Percentiles rank a stretch among this genome's conserved stretches.
phyloP scores from a whole-genome alignment of 2,329 filamentous ascomycete genomes.

The Colletotrichum limetticola region DNA sequence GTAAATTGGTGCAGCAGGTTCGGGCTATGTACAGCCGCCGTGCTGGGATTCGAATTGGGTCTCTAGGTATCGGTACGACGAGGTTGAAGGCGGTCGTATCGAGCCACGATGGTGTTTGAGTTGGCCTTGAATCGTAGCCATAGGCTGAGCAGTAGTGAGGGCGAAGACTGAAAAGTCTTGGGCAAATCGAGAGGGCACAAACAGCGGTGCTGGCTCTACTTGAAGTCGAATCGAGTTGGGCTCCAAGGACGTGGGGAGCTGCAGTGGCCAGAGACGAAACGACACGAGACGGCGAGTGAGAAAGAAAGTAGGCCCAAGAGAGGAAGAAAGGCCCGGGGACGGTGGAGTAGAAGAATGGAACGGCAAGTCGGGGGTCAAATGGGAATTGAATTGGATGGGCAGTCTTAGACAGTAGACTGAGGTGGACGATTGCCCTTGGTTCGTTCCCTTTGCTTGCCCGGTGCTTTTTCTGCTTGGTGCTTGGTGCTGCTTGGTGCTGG shows the following conservation, averaged over 20 bases:
- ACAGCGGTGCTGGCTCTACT: not conserved
- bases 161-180: not conserved
- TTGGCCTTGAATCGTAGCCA: conserved; percentile 10
- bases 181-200: not conserved
- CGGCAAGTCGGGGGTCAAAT: not conserved
- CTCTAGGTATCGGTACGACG: not conserved
- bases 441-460: too few relatives aligned
- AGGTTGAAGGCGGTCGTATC: not conserved
- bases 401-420: not conserved
- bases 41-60: conserved; percentile 6
- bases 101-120: conserved; percentile 5
- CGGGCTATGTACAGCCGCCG: conserved; percentile 13
- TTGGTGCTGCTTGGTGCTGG: conserved; percentile 3
- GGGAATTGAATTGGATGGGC: not conserved
- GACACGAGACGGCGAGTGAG: not conserved
- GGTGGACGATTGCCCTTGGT: too few relatives aligned
- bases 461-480: not conserved
- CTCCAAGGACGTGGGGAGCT: not conserved
- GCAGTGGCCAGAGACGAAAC: not conserved
- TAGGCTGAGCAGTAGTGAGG: not conserved
- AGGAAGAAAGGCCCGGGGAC: not conserved
- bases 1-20: conserved; percentile 15
- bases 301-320: not conserved
- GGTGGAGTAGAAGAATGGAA: conserved; percentile 22
- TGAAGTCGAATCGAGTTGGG: not conserved